phyloP scores from a whole-genome alignment of 371 early-diverging fungal species.

The Syncephalastrum monosporum region DNA sequence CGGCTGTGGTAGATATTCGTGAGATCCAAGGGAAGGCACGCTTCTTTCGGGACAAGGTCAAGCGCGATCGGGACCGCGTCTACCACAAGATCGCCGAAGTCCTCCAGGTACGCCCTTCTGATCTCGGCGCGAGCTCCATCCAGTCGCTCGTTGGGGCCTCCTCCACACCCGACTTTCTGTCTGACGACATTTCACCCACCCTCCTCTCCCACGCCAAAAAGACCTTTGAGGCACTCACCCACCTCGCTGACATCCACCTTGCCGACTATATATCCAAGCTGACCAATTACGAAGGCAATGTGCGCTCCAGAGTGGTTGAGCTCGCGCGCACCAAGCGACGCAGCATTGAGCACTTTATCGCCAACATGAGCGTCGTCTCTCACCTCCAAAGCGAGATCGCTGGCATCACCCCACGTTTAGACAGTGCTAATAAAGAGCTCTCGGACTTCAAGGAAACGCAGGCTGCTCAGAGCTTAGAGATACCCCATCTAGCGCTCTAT shows the following conservation, averaged over 20 bases:
- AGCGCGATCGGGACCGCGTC: slow-evolving; percentile 33
- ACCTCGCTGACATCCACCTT: slow-evolving; percentile 62
- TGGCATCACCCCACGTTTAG: slow-evolving; percentile 32
- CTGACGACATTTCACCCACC: background rate
- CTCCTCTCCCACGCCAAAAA: slow-evolving; percentile 28
- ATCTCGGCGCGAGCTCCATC: slow-evolving; percentile 7
- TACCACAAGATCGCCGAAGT: slow-evolving; percentile 32
- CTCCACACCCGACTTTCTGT: background rate
- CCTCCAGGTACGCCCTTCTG: slow-evolving; percentile 19
- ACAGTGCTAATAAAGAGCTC: slow-evolving; percentile 20
- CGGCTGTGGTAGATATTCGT: slow-evolving; percentile 27
- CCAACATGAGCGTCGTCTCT: slow-evolving; percentile 39
- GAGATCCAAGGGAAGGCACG: slow-evolving; percentile 18
- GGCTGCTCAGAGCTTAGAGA: slow-evolving; percentile 20
- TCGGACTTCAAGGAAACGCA: slow-evolving; percentile 25
- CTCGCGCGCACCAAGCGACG: slow-evolving; percentile 28
- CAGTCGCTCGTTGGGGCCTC: background rate
- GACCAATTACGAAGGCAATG: slow-evolving; percentile 25
- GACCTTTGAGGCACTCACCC: slow-evolving; percentile 57
- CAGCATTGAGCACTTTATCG: slow-evolving; percentile 36
- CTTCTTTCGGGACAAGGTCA: slow-evolving; percentile 28
- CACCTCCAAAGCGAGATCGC: slow-evolving; percentile 54
- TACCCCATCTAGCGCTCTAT: slow-evolving; percentile 28
- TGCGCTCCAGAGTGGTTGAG: slow-evolving; percentile 33
- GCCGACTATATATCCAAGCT: slow-evolving; percentile 61